Base-by-base conservation (phyloP, 2,329 filamentous ascomycete genomes). In the Dactylonectria macrodidyma region DNA sequence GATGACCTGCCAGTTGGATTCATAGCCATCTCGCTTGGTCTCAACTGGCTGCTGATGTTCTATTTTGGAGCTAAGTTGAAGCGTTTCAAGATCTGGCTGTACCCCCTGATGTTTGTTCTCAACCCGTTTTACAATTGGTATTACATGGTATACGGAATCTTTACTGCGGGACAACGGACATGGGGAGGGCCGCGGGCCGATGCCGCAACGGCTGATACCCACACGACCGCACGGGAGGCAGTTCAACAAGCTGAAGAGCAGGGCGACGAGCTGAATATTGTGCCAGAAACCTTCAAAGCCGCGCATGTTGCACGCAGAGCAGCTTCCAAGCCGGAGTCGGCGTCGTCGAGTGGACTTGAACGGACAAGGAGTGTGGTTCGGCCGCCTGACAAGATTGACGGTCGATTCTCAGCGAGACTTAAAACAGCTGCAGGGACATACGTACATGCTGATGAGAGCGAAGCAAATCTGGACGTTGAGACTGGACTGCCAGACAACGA, bases 121-220 rank as follows among this genome's bases (percentile, higher is more conserved):
- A 98, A 98, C 78, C 95, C 96, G 1, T 97, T 98, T 78, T 95
- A 98, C 87, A 98, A 98, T 82, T 98, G 95, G 95, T 89, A 94
- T 66, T 98, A 98, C 84, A 97, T 98, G 93, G 92, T 97, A 2
- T 97, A 98, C 80, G 95, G 95, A 51, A 97, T 97, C 74, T 96
- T 97, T 81, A 98, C 95, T 1, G 95, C 95, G 34, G 95, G 95
- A 22, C 94, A 97, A 79, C 89, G 95, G 71, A 98, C 95, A 1
- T 99, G 96, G 95, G 95, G 95, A 72, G 95, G 95, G 0, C 96
- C 95, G 11, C 89, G 95, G 76, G 95, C 94, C 2, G 95, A 98
- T 81, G 95, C 95, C 1, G 94, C 93, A 34, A 87, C 91, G 47
- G 95, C 95, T 3, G 92, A 97, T 78, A 84, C 87, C 12, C 84